phyloP scores from a whole-genome alignment of 2,329 filamentous ascomycete genomes.

The Colletotrichum sp. region DNA sequence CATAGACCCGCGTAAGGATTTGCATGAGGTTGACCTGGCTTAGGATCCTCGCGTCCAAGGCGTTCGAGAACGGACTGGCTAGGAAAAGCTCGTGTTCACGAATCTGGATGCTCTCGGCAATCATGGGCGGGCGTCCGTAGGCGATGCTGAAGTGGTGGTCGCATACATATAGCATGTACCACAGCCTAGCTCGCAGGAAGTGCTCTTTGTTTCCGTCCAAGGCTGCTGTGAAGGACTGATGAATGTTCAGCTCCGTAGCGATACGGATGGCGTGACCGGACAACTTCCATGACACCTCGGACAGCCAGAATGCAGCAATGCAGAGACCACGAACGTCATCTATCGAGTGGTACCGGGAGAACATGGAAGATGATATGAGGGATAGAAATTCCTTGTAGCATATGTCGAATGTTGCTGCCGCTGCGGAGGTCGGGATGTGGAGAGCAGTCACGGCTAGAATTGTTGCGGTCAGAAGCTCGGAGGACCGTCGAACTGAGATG shows the following conservation, averaged over 20 bases:
- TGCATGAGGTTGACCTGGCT: conserved; percentile 26
- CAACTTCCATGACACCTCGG: conserved; percentile 65
- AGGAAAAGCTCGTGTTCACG: conserved; percentile 31
- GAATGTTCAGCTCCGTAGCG: conserved; percentile 59
- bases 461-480: conserved; percentile 59
- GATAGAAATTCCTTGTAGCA: conserved; percentile 64
- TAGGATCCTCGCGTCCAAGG: conserved; percentile 23
- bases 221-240: conserved; percentile 55
- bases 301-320: conserved; percentile 68
- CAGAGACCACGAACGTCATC: conserved; percentile 65
- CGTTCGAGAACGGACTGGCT: conserved; percentile 23
- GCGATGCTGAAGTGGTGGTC: conserved; percentile 37
- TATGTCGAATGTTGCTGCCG: conserved; percentile 52
- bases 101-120: conserved; percentile 24
- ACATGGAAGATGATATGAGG: conserved; percentile 61
- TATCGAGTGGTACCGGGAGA: conserved; percentile 60
- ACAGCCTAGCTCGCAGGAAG: conserved; percentile 60
- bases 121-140: conserved; percentile 34
- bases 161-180: conserved; percentile 51
- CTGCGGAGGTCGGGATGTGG: conserved; percentile 59
- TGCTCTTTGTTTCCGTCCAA: conserved; percentile 51
- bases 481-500: conserved; percentile 57
- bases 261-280: conserved; percentile 64
- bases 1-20: conserved; percentile 24
- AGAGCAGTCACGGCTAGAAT: conserved; percentile 64